Conservation (phyloP, 257 asterid genomes). For the Cinchona pubescens region DNA sequence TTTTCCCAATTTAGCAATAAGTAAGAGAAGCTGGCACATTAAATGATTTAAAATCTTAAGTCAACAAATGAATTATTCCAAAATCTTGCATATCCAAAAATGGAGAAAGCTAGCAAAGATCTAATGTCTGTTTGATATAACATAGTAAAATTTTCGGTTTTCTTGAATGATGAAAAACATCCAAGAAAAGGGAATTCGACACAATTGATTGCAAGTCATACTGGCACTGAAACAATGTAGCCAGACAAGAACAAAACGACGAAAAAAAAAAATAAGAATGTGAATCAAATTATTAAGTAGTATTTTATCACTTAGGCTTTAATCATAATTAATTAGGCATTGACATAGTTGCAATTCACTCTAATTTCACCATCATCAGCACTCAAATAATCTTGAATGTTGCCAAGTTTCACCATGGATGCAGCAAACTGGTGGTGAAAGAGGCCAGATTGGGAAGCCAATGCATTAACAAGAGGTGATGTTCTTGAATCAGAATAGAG, state of each 20-base stretch:
- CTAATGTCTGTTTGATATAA: background rate
- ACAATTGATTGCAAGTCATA: background rate
- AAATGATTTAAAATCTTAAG: background rate
- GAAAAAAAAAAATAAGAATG: background rate
- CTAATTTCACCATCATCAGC: conserved; percentile 55
- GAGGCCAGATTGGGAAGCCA: conserved; percentile 43
- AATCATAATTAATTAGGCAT: conserved; percentile 22
- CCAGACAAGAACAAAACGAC: background rate
- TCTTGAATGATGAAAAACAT: background rate
- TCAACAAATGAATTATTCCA: background rate
- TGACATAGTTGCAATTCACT: conserved; percentile 49
- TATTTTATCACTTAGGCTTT: background rate
- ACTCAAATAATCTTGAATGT: conserved; percentile 43
- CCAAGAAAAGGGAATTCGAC: background rate
- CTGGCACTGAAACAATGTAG: background rate
- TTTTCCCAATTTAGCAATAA: too few relatives aligned
- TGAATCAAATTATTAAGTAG: background rate
- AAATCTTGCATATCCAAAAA: background rate
- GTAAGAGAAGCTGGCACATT: background rate
- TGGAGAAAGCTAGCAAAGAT: background rate
- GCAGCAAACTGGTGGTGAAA: conserved; percentile 62
- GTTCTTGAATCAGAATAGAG: conserved; percentile 65
- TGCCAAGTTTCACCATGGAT: conserved; percentile 78
- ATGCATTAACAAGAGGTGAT: conserved; percentile 50
- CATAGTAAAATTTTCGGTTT: background rate